Conservation (phyloP, 2,329 filamentous ascomycete genomes). For the Aspergillus awamori region DNA sequence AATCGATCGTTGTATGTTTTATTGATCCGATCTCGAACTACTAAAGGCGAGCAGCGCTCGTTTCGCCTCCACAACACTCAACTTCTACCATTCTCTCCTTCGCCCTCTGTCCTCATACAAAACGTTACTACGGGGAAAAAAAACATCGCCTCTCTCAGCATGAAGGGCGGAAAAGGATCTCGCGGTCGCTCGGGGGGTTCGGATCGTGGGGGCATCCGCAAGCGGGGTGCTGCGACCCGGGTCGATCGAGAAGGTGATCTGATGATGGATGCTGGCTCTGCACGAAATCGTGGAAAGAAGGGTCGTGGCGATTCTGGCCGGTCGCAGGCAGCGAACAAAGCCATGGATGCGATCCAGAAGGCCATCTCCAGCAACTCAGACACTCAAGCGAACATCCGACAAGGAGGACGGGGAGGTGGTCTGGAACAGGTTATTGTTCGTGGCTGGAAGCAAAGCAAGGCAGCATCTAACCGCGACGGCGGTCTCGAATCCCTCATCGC, state of each 20-base stretch:
- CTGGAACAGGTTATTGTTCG: constrained; percentile 51
- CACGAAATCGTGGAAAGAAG: constrained; percentile 39
- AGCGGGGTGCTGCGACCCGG: constrained; percentile 48
- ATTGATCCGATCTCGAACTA: constrained; percentile 17
- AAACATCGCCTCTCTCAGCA: constrained; percentile 17
- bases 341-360: constrained; percentile 41
- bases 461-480: constrained; percentile 66
- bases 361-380: constrained; percentile 36
- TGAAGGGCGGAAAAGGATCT: constrained; percentile 37
- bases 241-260: constrained; percentile 65
- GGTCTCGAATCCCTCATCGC: constrained; percentile 66
- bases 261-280: constrained; percentile 56
- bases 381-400: constrained; percentile 45
- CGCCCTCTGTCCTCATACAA: neutral
- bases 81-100: neutral
- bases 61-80: constrained; percentile 15
- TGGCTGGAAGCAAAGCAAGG: constrained; percentile 71
- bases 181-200: constrained; percentile 33
- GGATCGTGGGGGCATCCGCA: constrained; percentile 55
- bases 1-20: constrained; percentile 25
- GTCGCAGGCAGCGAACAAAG: constrained; percentile 34
- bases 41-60: constrained; percentile 34
- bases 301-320: constrained; percentile 36
- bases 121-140: neutral
- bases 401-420: constrained; percentile 32